These are phyloP conservation scores for Suhomyces wounanorum DNA, from an alignment of 1,139 yeast genomes.

Conservation along the genomic window DNA sequence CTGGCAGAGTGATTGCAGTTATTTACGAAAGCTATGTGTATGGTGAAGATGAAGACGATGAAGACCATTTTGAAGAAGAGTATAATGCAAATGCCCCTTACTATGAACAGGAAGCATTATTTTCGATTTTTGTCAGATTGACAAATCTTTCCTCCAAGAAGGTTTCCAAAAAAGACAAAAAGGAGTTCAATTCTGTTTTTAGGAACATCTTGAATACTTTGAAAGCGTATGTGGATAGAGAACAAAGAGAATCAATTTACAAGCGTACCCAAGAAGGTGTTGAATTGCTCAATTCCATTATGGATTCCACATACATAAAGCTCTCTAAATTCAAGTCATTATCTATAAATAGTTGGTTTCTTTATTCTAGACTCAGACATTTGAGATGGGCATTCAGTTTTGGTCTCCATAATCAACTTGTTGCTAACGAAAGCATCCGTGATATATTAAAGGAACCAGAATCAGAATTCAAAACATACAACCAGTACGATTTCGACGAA, in stretches of 20 bases:
- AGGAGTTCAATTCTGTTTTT: conserved; percentile 61
- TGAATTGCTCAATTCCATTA: conserved; percentile 39
- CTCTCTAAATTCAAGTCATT: conserved; percentile 57
- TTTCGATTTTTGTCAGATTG: conserved; percentile 45
- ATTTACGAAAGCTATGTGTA: conserved; percentile 61
- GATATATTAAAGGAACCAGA: conserved; percentile 45
- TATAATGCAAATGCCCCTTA: conserved; percentile 55
- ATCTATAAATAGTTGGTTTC: conserved; percentile 67
- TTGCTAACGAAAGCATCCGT: conserved; percentile 48
- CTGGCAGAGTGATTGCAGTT: conserved; percentile 63
- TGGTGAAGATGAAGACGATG: conserved; percentile 32
- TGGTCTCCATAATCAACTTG: conserved; percentile 65
- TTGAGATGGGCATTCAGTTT: conserved; percentile 73
- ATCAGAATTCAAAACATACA: conserved; percentile 23
- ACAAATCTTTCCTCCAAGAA: conserved; percentile 57
- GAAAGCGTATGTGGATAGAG: conserved; percentile 42
- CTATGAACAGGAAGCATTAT: conserved; percentile 56
- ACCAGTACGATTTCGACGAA: conserved; percentile 12
- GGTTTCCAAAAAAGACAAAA: conserved; percentile 62
- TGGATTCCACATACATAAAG: conserved; percentile 52
- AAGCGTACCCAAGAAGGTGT: conserved; percentile 42
- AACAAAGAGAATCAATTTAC: conserved; percentile 35
- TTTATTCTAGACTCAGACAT: conserved; percentile 60
- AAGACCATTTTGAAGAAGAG: conserved; percentile 36
- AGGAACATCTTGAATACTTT: conserved; percentile 60